Conservation (phyloP, 352 stramenopile species). For the Phytophthora ohioensis region DNA sequence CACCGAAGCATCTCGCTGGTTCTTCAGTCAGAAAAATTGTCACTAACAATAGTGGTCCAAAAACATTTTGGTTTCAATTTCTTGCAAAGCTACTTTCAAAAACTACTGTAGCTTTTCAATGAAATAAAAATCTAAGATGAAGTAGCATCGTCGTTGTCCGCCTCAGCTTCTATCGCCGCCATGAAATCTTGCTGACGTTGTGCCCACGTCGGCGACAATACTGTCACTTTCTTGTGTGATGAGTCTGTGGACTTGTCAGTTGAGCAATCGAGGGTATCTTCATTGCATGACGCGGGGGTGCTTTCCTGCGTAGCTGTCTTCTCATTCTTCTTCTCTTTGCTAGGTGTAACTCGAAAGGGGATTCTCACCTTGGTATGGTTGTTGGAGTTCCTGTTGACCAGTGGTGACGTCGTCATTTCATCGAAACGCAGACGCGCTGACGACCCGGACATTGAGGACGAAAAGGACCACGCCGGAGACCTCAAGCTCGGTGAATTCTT, state of each 20-base stretch:
- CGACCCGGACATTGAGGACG: background rate
- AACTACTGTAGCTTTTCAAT: background rate
- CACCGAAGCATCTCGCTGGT: no score
- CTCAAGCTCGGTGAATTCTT: background rate
- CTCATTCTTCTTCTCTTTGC: background rate
- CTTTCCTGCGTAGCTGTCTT: conserved; percentile 1
- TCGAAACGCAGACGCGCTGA: conserved; percentile 2
- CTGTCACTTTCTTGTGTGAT: background rate
- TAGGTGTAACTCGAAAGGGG: background rate
- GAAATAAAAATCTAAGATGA: background rate
- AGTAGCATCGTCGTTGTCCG: conserved; percentile 1
- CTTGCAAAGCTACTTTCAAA: no score
- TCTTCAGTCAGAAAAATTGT: no score
- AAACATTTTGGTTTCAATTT: no score
- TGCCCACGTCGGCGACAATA: conserved; percentile 19
- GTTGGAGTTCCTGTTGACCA: conserved; percentile 1
- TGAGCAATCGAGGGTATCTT: conserved; percentile 6
- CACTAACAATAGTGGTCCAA: no score
- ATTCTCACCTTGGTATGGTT: background rate
- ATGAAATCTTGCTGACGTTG: conserved; percentile 28
- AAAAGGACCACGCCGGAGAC: conserved; percentile 10
- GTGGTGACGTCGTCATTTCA: conserved; percentile 12
- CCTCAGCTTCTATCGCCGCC: conserved; percentile 28
- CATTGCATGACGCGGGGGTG: conserved; percentile 5
- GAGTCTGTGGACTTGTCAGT: conserved; percentile 1